Base-by-base conservation (phyloP, 2,329 filamentous ascomycete species). In the Trichoderma sp. region DNA sequence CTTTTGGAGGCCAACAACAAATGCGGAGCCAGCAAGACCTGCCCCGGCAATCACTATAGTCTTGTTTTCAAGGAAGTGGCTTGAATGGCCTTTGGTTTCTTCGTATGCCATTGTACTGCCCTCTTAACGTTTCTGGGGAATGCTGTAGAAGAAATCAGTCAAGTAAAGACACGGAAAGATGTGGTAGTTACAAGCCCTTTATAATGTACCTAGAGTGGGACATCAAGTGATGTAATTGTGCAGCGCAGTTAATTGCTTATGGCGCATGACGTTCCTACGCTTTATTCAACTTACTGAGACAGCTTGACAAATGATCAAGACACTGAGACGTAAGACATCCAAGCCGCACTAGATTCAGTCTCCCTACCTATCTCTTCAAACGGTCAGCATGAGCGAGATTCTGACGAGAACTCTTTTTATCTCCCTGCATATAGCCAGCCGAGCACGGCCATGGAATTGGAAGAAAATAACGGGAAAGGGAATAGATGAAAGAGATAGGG, bases 11-110 rank as follows among this genome's bases (percentile, higher is more conserved):
- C 79, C 76, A 62, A 77, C 71, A 43, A 76, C 76, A 69, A 83
- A 83, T 3, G 79, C 71, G 33, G 81, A 77, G 13, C 81, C 80
- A 11, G 78, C 78, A 24, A 82, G 77, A 19, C 81, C 81, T 29
- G 76, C 79, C 40, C 81, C 81, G 16, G 78, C 74, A 33, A 83
- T 73, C 19, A 81, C 73, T 58, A 82, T 80, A 55, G 74, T 78
- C 72, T 81, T 81, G 24, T 76, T 76, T 5, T 76, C 74, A 57
- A 80, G 74, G 59, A 76, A 73, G 35, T 71, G 73, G 31, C 0
- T 78, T 78, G 14, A 77, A 74, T 14, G 8, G 7, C 2, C 2
- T 35, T 47, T 47, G 27, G 6, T 21, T 14, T n/a, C 43, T 8
- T 8, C 4, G 19, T n/a, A 13, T 7, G 49, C 37, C 62, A 57